These are phyloP conservation scores for Cunninghamia lanceolata DNA, from an alignment of 75 land plant genomes.

Conservation along the genomic window DNA sequence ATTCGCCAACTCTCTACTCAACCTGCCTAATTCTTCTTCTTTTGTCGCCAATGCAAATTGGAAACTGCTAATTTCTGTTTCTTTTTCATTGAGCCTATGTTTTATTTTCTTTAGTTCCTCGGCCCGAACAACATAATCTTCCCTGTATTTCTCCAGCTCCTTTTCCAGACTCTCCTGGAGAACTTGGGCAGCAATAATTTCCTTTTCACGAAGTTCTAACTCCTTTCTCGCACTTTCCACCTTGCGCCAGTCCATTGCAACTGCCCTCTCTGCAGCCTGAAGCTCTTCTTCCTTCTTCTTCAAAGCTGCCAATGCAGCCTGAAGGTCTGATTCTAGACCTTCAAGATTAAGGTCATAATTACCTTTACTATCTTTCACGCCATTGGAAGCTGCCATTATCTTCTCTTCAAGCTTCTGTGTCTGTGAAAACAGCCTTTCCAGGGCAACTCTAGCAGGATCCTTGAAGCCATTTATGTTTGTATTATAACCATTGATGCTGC, in stretches of 20 bases:
- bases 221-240: slow-evolving; percentile 52
- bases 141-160: slow-evolving; percentile 40
- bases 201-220: slow-evolving; percentile 46
- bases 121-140: slow-evolving; percentile 39
- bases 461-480: slow-evolving; percentile 29
- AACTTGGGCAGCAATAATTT: slow-evolving; percentile 41
- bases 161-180: slow-evolving; percentile 46
- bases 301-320: slow-evolving; percentile 65
- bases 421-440: slow-evolving; percentile 70
- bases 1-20: slow-evolving; percentile 44
- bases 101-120: slow-evolving; percentile 36
- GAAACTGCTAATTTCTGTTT: slow-evolving; percentile 22
- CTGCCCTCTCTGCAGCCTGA: slow-evolving; percentile 53
- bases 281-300: slow-evolving; percentile 78
- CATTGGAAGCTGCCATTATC: slow-evolving; percentile 22
- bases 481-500: background rate
- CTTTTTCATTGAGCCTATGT: slow-evolving; percentile 30
- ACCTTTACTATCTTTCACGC: background rate
- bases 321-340: slow-evolving; percentile 60
- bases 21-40: slow-evolving; percentile 43
- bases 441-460: slow-evolving; percentile 55
- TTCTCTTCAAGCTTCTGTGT: slow-evolving; percentile 64
- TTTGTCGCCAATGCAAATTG: slow-evolving; percentile 28
- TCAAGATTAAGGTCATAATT: slow-evolving; percentile 38
- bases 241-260: slow-evolving; percentile 40